Evolutionary conservation across 2,329 filamentous ascomycete genomes (phyloP).

Genomic region (Didymella lethalis): DNA sequence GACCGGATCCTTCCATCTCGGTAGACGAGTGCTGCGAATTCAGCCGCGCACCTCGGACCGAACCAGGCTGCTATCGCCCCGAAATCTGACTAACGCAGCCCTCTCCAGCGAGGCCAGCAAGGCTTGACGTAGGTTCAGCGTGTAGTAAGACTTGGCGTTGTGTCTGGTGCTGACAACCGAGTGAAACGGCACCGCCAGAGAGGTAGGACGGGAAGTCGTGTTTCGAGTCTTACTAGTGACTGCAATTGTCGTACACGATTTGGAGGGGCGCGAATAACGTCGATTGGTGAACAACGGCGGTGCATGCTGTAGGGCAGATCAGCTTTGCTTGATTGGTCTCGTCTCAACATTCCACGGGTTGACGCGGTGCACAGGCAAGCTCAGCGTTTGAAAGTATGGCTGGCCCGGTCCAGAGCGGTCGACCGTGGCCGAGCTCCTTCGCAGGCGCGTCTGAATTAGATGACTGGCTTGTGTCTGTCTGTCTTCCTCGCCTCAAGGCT

Average conservation of each 20-base stretch:
- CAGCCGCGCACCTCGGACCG: constrained; percentile 9
- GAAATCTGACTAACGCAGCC: neutral
- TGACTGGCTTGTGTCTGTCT: constrained; percentile 47
- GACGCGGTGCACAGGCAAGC: constrained; percentile 30
- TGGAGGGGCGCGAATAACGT: constrained; percentile 24
- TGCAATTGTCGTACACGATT: constrained; percentile 25
- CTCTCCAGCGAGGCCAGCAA: neutral
- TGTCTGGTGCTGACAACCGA: neutral
- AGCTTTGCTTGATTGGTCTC: constrained; percentile 44
- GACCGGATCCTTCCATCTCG: constrained; percentile 14
- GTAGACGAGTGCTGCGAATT: constrained; percentile 7
- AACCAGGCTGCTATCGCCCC: neutral
- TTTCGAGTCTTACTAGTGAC: constrained; percentile 18
- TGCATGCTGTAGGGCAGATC: constrained; percentile 49
- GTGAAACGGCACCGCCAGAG: neutral
- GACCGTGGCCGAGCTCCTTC: constrained; percentile 28
- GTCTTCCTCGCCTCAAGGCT: constrained; percentile 37
- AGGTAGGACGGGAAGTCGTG: constrained; percentile 21
- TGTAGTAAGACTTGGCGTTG: constrained; percentile 5
- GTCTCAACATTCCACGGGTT: constrained; percentile 25
- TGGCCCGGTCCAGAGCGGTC: constrained; percentile 31
- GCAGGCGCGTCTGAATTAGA: constrained; percentile 43
- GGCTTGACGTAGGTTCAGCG: neutral
- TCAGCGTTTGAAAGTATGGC: constrained; percentile 32
- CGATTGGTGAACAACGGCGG: constrained; percentile 46